Percentiles rank a stretch among this genome's conserved stretches.
Evolutionary conservation across 164 flowering plant genomes (phyloP).

Genomic region (Chloranthus sessilifolius): DNA sequence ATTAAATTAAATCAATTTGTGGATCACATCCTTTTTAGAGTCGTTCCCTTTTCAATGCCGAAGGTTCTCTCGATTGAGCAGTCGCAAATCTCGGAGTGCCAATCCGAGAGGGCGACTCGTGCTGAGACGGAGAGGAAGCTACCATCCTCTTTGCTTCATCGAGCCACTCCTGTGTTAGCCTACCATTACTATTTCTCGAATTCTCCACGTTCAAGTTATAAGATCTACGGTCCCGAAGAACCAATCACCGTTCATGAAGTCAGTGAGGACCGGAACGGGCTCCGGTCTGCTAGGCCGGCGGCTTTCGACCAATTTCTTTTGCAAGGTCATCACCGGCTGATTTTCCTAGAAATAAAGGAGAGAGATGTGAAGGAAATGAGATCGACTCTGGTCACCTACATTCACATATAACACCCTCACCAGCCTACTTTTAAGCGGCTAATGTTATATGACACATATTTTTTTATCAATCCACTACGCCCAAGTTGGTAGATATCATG

Average conservation of each 20-base stretch:
- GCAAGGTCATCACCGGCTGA: conserved; percentile 19
- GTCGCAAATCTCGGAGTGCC: conserved; percentile 60
- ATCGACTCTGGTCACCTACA: too few relatives aligned
- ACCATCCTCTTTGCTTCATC: conserved; percentile 62
- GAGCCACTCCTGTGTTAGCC: conserved; percentile 63
- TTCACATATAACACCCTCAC: too few relatives aligned
- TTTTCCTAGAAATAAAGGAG: conserved; percentile 9
- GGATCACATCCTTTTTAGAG: too few relatives aligned
- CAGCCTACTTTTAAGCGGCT: too few relatives aligned
- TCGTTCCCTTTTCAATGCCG: too few relatives aligned
- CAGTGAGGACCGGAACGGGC: conserved; percentile 51
- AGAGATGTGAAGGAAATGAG: not conserved
- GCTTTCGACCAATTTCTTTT: conserved; percentile 23
- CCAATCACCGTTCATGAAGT: conserved; percentile 62
- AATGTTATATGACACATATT: too few relatives aligned
- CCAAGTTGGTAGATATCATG: too few relatives aligned
- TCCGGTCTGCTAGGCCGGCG: conserved; percentile 6
- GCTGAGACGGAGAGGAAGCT: conserved; percentile 48
- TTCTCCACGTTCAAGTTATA: conserved; percentile 29
- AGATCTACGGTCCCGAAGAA: conserved; percentile 42
- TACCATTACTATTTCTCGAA: conserved; percentile 35
- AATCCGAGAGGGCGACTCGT: conserved; percentile 49
- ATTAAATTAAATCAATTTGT: too few relatives aligned
- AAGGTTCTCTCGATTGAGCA: conserved; percentile 13
- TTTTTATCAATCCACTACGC: too few relatives aligned